Evolutionary conservation across 2,329 filamentous ascomycete genomes (phyloP).

Genomic region (Leptographium radiaticola): DNA sequence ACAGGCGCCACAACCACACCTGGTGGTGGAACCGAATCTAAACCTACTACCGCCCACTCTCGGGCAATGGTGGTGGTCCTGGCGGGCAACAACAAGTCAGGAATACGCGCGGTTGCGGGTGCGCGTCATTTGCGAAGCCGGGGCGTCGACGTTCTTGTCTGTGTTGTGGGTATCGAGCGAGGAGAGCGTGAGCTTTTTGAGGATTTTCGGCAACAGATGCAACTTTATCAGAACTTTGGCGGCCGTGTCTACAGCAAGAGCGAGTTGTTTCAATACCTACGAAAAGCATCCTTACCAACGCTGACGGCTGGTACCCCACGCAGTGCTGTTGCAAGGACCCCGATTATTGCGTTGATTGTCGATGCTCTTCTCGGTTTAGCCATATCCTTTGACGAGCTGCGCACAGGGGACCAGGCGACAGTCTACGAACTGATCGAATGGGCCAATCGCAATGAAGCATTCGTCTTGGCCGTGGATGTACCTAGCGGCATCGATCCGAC

Average conservation of each 20-base stretch:
- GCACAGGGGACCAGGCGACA: constrained; percentile 67
- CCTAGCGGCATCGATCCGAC: constrained; percentile 79
- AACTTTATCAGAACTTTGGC: constrained; percentile 72
- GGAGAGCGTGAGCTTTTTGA: constrained; percentile 68
- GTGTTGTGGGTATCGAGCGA: constrained; percentile 72
- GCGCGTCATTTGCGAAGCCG: constrained; percentile 79
- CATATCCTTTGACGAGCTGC: constrained; percentile 76
- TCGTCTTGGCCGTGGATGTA: constrained; percentile 77
- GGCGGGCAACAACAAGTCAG: constrained; percentile 91
- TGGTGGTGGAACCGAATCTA: not conserved
- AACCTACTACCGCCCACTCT: not conserved
- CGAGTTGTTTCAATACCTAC: constrained; percentile 47
- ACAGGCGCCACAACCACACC: constrained; percentile 18
- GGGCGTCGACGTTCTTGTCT: constrained; percentile 67
- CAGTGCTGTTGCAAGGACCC: constrained; percentile 33
- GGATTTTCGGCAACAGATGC: constrained; percentile 66
- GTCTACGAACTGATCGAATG: constrained; percentile 87
- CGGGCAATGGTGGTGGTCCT: constrained; percentile 51
- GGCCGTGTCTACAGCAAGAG: constrained; percentile 54
- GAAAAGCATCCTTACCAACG: constrained; percentile 28
- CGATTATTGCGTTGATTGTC: constrained; percentile 66
- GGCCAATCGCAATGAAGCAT: constrained; percentile 77
- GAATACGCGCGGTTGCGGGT: constrained; percentile 71
- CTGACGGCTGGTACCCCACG: constrained; percentile 23
- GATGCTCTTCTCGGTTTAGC: constrained; percentile 83